A percentile compares a stretch with the other conserved stretches of the same genome.
Evolutionary conservation across 306 rosid genomes (phyloP).

Genomic region (Vigna mungo): DNA sequence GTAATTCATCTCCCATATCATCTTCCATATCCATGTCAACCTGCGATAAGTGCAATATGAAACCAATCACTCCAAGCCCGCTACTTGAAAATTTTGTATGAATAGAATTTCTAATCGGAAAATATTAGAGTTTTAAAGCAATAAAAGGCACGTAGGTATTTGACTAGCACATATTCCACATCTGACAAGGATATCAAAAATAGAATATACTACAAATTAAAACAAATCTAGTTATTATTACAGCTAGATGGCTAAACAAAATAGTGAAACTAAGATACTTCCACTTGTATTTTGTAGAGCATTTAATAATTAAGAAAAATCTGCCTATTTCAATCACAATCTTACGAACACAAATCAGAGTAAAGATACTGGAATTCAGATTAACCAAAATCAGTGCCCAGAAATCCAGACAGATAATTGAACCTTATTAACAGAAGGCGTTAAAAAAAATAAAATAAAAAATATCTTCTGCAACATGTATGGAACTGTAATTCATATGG

Average conservation of each 20-base stretch:
- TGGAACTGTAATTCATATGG: not conserved
- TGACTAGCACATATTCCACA: not conserved
- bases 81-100: not conserved
- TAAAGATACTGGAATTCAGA: not conserved
- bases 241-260: not conserved
- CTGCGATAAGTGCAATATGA: slow-evolving; percentile 55
- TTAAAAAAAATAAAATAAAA: slow-evolving; percentile 10
- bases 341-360: not conserved
- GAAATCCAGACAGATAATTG: slow-evolving; percentile 1
- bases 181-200: not conserved
- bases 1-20: slow-evolving; percentile 54
- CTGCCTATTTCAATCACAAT: not conserved
- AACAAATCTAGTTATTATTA: not conserved
- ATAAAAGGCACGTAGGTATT: not conserved
- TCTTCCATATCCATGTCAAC: slow-evolving; percentile 99
- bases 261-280: not conserved
- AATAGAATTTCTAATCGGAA: slow-evolving; percentile 11
- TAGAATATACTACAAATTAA: slow-evolving; percentile 18
- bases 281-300: not conserved
- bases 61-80: slow-evolving; percentile 29
- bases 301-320: not conserved
- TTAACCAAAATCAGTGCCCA: not conserved
- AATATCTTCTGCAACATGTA: not conserved
- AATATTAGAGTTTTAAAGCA: not conserved
- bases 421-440: not conserved